Evolutionary conservation across 202 grass and related monocot genomes (phyloP).

Genomic region (Schoenoplectus triqueter): DNA sequence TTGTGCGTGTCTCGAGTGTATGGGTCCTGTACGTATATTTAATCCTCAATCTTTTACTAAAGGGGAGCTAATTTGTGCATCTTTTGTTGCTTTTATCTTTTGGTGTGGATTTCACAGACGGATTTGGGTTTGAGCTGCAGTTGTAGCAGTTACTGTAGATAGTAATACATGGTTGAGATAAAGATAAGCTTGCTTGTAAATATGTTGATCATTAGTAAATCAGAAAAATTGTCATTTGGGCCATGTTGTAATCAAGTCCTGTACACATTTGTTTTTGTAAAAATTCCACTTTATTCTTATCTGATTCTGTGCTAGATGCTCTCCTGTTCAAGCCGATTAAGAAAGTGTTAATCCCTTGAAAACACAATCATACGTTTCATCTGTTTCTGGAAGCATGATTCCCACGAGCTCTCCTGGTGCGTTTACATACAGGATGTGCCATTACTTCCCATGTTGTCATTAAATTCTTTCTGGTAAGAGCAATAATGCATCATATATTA

Average conservation of each 20-base stretch:
- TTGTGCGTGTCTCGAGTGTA: slow-evolving; percentile 26
- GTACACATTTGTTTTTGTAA: slow-evolving; percentile 2
- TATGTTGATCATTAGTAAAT: slow-evolving; percentile 48
- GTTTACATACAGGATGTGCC: neutral
- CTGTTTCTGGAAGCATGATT: slow-evolving; percentile 5
- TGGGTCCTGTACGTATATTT: slow-evolving; percentile 28
- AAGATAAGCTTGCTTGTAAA: slow-evolving; percentile 73
- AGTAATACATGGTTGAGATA: slow-evolving; percentile 60
- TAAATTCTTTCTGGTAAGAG: neutral
- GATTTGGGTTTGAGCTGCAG: slow-evolving; percentile 57
- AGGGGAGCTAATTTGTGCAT: slow-evolving; percentile 56
- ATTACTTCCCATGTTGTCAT: slow-evolving; percentile 14
- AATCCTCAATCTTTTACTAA: slow-evolving; percentile 41
- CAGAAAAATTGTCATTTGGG: slow-evolving; percentile 10
- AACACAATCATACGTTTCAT: neutral
- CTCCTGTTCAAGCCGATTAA: neutral
- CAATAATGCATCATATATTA: neutral
- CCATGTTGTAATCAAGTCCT: neutral
- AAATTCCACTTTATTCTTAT: neutral
- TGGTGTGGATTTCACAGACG: slow-evolving; percentile 70
- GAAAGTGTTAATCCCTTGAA: neutral
- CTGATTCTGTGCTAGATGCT: neutral
- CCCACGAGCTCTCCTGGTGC: neutral
- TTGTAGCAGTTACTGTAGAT: slow-evolving; percentile 63
- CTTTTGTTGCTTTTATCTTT: slow-evolving; percentile 52